Conservation (phyloP, 768 basidiomycete genomes). For the Tephrocybe rancida region DNA sequence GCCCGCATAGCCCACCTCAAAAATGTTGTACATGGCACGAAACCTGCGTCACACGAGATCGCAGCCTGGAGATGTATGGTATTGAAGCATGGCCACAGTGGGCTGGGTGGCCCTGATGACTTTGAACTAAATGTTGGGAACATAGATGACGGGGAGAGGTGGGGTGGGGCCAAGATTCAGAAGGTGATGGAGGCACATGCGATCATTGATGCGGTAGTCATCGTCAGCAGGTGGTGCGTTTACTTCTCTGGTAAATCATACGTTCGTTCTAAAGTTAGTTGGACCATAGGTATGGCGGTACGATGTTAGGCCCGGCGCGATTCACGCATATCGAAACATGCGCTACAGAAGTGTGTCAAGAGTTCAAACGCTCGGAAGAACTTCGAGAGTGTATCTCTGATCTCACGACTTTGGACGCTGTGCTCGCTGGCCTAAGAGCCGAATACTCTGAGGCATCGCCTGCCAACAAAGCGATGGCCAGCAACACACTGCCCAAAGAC, state of each 20-base stretch:
- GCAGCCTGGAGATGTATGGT: conserved; percentile 81
- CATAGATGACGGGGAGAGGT: conserved; percentile 80
- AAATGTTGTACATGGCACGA: conserved; percentile 56
- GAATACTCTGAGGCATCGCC: conserved; percentile 36
- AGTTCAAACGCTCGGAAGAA: conserved; percentile 69
- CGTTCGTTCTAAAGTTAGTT: not conserved
- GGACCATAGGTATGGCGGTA: conserved; percentile 73
- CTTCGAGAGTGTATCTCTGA: conserved; percentile 61
- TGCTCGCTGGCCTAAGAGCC: conserved; percentile 56
- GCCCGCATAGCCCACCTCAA: conserved; percentile 53
- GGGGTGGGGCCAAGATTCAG: conserved; percentile 64
- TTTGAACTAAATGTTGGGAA: conserved; percentile 66
- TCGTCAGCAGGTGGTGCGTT: conserved; percentile 76
- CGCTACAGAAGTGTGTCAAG: conserved; percentile 70
- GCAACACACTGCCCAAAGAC: conserved; percentile 31
- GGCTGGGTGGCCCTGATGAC: conserved; percentile 73
- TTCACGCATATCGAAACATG: conserved; percentile 82
- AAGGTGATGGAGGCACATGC: conserved; percentile 71
- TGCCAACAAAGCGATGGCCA: conserved; percentile 2
- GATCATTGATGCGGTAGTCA: conserved; percentile 75
- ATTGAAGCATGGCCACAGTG: conserved; percentile 62
- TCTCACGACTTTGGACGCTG: conserved; percentile 61
- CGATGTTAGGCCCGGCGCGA: conserved; percentile 71
- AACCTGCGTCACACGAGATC: conserved; percentile 72
- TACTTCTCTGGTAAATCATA: not conserved